Percentiles rank a stretch among this genome's conserved stretches.
Conservation (phyloP, 2,329 filamentous ascomycete species). For the Colletotrichum lupini region DNA sequence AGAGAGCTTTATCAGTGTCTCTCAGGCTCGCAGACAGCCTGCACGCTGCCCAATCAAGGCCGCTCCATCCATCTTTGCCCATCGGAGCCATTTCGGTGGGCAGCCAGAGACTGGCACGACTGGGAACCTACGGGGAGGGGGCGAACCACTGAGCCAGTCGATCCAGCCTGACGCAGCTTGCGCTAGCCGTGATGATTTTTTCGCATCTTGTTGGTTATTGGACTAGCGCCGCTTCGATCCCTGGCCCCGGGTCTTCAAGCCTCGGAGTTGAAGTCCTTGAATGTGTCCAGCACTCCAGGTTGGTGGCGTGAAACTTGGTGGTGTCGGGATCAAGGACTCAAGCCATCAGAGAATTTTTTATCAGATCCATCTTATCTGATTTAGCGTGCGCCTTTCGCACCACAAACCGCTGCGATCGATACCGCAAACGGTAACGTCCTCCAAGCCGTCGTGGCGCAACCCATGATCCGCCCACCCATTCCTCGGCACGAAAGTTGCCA, state of each 20-base stretch:
- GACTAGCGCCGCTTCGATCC: background rate
- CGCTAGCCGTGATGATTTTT: background rate
- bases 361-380: constrained; percentile 36
- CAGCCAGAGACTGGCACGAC: background rate
- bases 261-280: background rate
- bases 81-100: constrained; percentile 30
- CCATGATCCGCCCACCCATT: constrained; percentile 14
- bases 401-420: constrained; percentile 22
- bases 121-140: background rate
- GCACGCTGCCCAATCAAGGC: background rate
- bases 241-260: background rate
- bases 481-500: background rate
- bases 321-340: constrained; percentile 7
- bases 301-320: background rate
- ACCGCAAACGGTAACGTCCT: constrained; percentile 13
- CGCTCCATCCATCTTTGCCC: constrained; percentile 7
- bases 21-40: background rate
- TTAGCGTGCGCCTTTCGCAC: constrained; percentile 9
- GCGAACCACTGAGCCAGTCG: background rate
- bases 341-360: constrained; percentile 20
- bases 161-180: background rate
- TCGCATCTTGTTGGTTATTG: background rate
- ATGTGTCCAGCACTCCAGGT: background rate
- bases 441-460: constrained; percentile 9
- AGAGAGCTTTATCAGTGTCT: background rate